Evolutionary conservation across 2,329 filamentous ascomycete species (phyloP), one percentile per base, ranked within the genome.

Genomic region (Aspergillus sp.): DNA sequence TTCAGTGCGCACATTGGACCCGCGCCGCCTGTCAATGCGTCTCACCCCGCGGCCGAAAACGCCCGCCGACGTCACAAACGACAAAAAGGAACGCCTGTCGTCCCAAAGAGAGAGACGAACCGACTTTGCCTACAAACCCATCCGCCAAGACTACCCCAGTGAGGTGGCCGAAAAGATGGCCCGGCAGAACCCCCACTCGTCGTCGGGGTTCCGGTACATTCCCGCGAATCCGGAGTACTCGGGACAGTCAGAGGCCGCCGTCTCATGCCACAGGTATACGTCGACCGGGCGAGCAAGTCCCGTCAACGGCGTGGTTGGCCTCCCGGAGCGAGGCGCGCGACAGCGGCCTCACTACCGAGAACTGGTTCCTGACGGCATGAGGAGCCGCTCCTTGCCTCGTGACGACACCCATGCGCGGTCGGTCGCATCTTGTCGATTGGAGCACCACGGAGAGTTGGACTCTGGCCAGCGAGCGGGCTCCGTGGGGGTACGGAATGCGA

Each of bases 91-190:
- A 44, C 55, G 8, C 14, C 11, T 43, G n/a, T 4, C 33, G 9
- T 9, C 20, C 17, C 17, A 16, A n/a, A 10, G 53, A 57, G 8
- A 45, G 50, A 32, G 7, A 32, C 5, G 9, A 17, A 43, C 56
- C 1, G 65, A 66, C 2, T 72, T 72, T 45, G 60, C 66, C 7
- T 73, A 73, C 46, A 66, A 61, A 42, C 70, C 68, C 3, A 63
- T 72, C 16, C 58, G 53, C 0, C 62, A 62, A 33, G 62, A 71
- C 44, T 72, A 73, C 44, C 49, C 61, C 0, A 52, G 59, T 3
- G 65, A 71, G 49, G 59, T 68, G 2, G 60, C 61, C 1, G 62
- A 67, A 35, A 61, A 54, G 1, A 46, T 53, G 0, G 49, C 59
- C 1, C 35, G 35, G 16, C 35, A 38, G 35, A 48, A 47, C 3